phyloP scores from a whole-genome alignment of 345 rosid species.

The Euphorbia lathyris region DNA sequence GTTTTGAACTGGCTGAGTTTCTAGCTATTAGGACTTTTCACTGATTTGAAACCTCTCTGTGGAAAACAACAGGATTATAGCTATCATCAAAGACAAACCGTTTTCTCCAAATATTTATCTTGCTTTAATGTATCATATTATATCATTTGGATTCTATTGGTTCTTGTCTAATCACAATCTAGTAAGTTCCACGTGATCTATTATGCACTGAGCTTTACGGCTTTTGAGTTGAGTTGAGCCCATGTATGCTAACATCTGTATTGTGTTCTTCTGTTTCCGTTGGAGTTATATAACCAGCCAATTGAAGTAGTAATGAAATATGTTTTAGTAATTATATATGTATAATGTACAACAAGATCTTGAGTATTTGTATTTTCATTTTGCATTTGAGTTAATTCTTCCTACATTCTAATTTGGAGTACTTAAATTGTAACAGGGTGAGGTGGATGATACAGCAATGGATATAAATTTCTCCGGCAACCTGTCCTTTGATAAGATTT shows the following conservation, averaged over 20 bases:
- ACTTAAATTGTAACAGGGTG: constrained; percentile 56
- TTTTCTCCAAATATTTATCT: neutral
- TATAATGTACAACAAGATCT: neutral
- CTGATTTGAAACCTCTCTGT: neutral
- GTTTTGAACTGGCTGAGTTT: constrained; percentile 2
- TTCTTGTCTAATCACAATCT: constrained; percentile 1
- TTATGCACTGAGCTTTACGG: neutral
- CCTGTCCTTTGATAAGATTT: constrained; percentile 66
- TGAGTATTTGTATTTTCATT: neutral
- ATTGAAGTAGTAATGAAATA: constrained; percentile 10
- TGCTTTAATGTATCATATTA: neutral
- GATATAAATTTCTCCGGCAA: constrained; percentile 94
- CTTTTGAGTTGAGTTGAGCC: neutral
- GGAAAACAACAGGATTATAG: neutral
- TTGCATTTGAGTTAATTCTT: neutral
- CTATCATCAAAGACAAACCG: neutral
- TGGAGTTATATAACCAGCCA: constrained; percentile 11
- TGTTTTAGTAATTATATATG: constrained; percentile 1
- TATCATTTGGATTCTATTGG: neutral
- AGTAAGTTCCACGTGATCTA: constrained; percentile 3
- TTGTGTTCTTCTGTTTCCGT: constrained; percentile 16
- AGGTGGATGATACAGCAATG: constrained; percentile 84
- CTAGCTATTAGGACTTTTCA: neutral
- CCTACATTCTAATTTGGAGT: constrained; percentile 25
- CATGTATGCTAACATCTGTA: constrained; percentile 3